Base-by-base conservation (phyloP, 345 rosid genomes). In the Trapa bicornis region DNA sequence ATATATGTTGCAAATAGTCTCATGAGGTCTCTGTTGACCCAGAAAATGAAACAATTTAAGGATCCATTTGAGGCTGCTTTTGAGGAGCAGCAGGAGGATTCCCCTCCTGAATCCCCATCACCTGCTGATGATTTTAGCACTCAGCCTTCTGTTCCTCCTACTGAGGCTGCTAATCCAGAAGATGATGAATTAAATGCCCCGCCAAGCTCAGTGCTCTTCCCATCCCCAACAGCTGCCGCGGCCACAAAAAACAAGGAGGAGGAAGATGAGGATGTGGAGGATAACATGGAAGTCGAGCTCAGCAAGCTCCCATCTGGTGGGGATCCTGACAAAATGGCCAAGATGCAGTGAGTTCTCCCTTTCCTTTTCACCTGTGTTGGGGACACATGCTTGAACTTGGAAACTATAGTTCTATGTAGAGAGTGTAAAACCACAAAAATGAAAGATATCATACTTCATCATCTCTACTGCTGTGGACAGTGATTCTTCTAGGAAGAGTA, bases 61-160 rank as follows among this genome's bases (percentile, higher is more conserved):
- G 99, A 89, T 73, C 97, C 96, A 0, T 91, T 95, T 68, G 96
- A 95, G 73, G 96, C 91, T 7, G 97, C 97, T 2, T 80, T 79
- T 64, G 91, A 80, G 71, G 97, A 89, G 80, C 89, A 85, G 64
- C 89, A 85, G 64, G 87, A 83, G 53, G 91, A 85, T 14, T 85
- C 88, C 8, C 86, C 96, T 0, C 86, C 91, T 1, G 85, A 83
- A 32, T 88, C 90, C 57, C 97, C 91, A 0, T 66, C 71, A 45
- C 82, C 65, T 12, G 71, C 75, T 0, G 90, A 83, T 6, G 89
- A 79, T 1, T 56, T 73, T 12, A 80, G 77, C n/a, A 36, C 69
- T 5, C 80, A 75, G 64, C 29, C 72, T 1, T 57, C 76, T 16
- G 78, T 47, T 39, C 76, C 81, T 14, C 70, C 66, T 1, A 72